Evolutionary conservation across 1,284 basidiomycete species (phyloP).

Genomic region (Sanghuangporus weigelae): DNA sequence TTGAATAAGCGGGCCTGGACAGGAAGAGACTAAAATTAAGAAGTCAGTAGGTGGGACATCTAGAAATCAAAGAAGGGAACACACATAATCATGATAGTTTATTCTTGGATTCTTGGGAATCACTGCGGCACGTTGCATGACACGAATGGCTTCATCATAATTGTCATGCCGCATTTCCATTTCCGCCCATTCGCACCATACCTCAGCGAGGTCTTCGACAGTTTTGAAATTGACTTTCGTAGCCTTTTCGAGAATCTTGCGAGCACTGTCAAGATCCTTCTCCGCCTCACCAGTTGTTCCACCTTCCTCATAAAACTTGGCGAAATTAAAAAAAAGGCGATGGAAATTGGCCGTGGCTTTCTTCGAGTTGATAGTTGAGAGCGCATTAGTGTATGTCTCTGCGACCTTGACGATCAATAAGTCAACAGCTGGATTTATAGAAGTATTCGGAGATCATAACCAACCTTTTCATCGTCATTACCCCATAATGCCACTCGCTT

Average conservation of each 20-base stretch:
- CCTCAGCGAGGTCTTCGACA: slow-evolving; percentile 97
- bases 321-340: slow-evolving; percentile 91
- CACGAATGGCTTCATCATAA: slow-evolving; percentile 90
- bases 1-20: slow-evolving; percentile 94
- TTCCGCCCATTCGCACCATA: slow-evolving; percentile 99
- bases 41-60: slow-evolving; percentile 14
- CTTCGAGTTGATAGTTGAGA: slow-evolving; percentile 85
- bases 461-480: slow-evolving; percentile 86
- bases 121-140: slow-evolving; percentile 94
- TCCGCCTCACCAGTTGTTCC: slow-evolving; percentile 77
- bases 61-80: slow-evolving; percentile 25
- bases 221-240: slow-evolving; percentile 88
- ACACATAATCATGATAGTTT: slow-evolving; percentile 92
- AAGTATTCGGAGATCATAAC: not conserved
- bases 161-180: slow-evolving; percentile 98
- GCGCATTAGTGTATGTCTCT: slow-evolving; percentile 86
- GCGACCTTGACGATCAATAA: slow-evolving; percentile 54
- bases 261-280: slow-evolving; percentile 77
- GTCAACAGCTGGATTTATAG: not conserved
- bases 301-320: slow-evolving; percentile 96
- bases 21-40: slow-evolving; percentile 55
- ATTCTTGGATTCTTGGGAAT: slow-evolving; percentile 88
- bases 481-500: slow-evolving; percentile 94
- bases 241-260: slow-evolving; percentile 90
- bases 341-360: slow-evolving; percentile 92